Base-by-base conservation (phyloP, 768 basidiomycete genomes). In the Suillus fuscotomentosus region DNA sequence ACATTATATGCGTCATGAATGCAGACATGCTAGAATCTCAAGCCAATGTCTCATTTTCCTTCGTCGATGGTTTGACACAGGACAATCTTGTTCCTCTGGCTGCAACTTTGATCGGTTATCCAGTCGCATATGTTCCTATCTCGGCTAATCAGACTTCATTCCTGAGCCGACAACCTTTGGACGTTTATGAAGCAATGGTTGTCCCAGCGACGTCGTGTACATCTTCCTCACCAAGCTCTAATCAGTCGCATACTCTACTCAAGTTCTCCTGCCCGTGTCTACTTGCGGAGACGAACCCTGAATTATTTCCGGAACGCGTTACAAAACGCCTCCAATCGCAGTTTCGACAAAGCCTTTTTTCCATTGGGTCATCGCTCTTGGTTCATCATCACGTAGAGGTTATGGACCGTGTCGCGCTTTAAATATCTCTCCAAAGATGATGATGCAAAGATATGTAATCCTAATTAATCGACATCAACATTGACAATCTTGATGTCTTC, bases 401-500 rank as follows among this genome's bases (percentile, higher is more conserved):
- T 3, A 62, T 79, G 54, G 83, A 84, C 63, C 79, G 84, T 62
- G 80, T 86, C 24, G 84, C 81, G 24, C 69, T 86, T 34, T 86
- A 71, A 78, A 48, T 45, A 27, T 60, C 27, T 57, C 48, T 57
- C 63, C 54, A 65, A 61, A 41, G 50, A 59, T 9, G 14, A 65
- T 13, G 14, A 66, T 56, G 39, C 48, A 38, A 22, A n/a, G 22
- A 63, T 45, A 34, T 24, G 15, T 27, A 15, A 36, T 41, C 50
- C 13, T n/a, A 4, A 31, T 69, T 83, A 91, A 64, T 91, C 88
- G 66, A 92, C 83, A 71, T 87, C 87, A 47, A 94, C 80, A 68
- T 91, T 94, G 72, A 89, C 78, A 66, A 95, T 95, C 76, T 94
- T 94, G 78, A 99, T 94, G 72, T 97, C 95, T 70, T 97, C 95